Evolutionary conservation across 768 basidiomycete genomes (phyloP), one percentile per base, ranked within the genome.

Genomic region (Epithele typhae): DNA sequence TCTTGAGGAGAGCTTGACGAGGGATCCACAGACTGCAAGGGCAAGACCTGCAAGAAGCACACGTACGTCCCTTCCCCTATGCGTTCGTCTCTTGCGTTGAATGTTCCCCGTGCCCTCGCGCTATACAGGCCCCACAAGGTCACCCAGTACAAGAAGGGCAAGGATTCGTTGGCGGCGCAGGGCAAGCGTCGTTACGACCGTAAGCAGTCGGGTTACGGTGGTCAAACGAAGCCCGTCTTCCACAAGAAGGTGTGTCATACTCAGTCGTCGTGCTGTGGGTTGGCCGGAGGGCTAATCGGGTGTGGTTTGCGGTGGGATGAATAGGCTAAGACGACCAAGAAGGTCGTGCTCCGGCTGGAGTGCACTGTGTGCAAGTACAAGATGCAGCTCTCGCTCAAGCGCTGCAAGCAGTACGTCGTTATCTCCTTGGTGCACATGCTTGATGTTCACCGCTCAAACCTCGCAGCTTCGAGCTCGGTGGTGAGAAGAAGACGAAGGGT

Each of bases 141-240:
- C 63, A 97, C 95, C 49, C 95, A 99, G 70, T 99, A 98, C 82
- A 99, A 99, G 86, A 96, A 92, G 81, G 96, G 96, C 68, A 98
- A 99, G 75, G 95, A 92, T 67, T 98, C 96, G 50, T 74, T 94
- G 54, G 89, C 90, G 67, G 96, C 91, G 43, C 95, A 99, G 76
- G 96, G 96, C 76, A 98, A 99, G 84, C 89, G 96, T 64, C 92
- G 96, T 76, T 98, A 99, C 75, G 96, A 98, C 78, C 87, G 95
- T 64, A 95, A 96, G 82, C 93, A 90, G 71, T 87, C 86, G 56
- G 90, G 95, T 73, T 98, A 97, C 75, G 95, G 95, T 87, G 95
- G 95, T 75, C 95, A 99, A 80, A 99, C 95, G 50, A 99, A 99
- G 78, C 95, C 95, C 52, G 94, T 99, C 73, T 99, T 99, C 87